Conservation (phyloP, 768 basidiomycete genomes). For the Coprinopsis cinerea region DNA sequence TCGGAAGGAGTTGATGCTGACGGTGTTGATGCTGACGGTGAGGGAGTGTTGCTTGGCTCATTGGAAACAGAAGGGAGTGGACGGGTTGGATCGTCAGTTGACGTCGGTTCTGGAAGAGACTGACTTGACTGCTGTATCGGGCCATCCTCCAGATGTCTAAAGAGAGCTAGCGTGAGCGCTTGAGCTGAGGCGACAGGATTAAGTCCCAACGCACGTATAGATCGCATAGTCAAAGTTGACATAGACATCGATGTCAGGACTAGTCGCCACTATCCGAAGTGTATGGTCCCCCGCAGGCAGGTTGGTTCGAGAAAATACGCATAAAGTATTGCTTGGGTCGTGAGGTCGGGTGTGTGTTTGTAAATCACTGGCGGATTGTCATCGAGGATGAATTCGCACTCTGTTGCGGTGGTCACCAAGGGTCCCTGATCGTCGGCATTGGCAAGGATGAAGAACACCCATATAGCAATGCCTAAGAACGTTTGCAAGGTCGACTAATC, state of each 20-base stretch:
- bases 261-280: constrained; percentile 4
- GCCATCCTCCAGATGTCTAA: neutral
- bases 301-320: constrained; percentile 14
- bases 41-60: no score
- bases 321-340: constrained; percentile 14
- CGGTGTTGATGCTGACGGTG: no score
- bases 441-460: constrained; percentile 33
- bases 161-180: no score
- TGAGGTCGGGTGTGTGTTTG: constrained; percentile 15
- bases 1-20: no score
- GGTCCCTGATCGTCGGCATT: constrained; percentile 23
- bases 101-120: no score
- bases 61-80: no score
- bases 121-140: neutral
- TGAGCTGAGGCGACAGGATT: neutral
- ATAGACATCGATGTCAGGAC: constrained; percentile 3
- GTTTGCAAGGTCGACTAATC: neutral
- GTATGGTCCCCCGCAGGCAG: constrained; percentile 9
- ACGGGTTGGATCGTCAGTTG: no score
- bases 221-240: constrained; percentile 14
- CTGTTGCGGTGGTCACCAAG: constrained; percentile 15
- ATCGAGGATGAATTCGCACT: constrained; percentile 22
- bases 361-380: constrained; percentile 11
- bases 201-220: constrained; percentile 14
- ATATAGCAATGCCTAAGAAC: constrained; percentile 32